A percentile compares a stretch with the other conserved stretches of the same genome.
These are phyloP conservation scores for Clonostachys rosea DNA, from an alignment of 2,329 filamentous ascomycete species.

Conservation along the genomic window DNA sequence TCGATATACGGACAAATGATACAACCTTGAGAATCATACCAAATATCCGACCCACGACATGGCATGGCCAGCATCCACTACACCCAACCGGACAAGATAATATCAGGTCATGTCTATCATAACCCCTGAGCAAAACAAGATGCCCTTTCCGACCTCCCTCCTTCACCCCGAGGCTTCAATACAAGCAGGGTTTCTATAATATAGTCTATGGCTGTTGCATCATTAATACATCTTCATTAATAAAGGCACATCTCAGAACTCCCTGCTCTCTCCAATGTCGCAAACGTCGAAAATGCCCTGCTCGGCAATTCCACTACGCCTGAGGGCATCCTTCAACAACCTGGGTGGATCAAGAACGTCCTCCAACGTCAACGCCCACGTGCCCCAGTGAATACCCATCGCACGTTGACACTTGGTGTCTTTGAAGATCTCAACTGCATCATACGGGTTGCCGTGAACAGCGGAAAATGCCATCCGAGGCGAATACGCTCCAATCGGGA, in stretches of 20 bases:
- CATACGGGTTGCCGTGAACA: slow-evolving; percentile 76
- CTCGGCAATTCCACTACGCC: slow-evolving; percentile 56
- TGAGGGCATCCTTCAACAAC: slow-evolving; percentile 64
- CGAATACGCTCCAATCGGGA: slow-evolving; percentile 81
- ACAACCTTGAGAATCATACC: too few species aligned
- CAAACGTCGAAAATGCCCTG: slow-evolving; percentile 70
- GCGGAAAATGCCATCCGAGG: slow-evolving; percentile 65
- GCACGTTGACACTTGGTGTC: slow-evolving; percentile 74
- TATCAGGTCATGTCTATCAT: too few species aligned
- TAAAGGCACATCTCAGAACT: slow-evolving; percentile 12
- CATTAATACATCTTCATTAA: slow-evolving; percentile 52
- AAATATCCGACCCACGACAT: too few species aligned
- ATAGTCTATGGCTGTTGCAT: too few species aligned
- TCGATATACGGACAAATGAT: too few species aligned
- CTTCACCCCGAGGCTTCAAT: too few species aligned
- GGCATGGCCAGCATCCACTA: too few species aligned
- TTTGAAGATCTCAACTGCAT: slow-evolving; percentile 76
- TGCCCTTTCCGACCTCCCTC: too few species aligned
- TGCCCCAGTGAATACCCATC: slow-evolving; percentile 82
- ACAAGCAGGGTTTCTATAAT: too few species aligned
- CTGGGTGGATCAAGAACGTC: slow-evolving; percentile 73
- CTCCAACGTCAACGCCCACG: slow-evolving; percentile 76
- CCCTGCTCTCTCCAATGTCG: slow-evolving; percentile 64
- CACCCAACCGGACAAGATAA: too few species aligned
- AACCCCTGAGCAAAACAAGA: too few species aligned